phyloP scores from a whole-genome alignment of 306 rosid species.

The Abrus pulchellus region DNA sequence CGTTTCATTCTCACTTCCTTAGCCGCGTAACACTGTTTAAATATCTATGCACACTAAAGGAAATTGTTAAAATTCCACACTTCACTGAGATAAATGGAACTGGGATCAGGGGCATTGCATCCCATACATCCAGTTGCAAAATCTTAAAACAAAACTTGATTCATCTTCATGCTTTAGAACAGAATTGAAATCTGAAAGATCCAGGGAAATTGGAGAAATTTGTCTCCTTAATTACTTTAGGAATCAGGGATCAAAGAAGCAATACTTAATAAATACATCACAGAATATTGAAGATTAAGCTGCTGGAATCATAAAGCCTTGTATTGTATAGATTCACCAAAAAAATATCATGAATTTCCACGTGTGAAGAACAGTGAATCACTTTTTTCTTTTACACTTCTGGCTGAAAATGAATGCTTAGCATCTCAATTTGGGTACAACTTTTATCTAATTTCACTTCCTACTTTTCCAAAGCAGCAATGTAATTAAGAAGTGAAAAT shows the following conservation, averaged over 20 bases:
- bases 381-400: neutral
- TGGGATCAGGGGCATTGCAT: conserved; percentile 8
- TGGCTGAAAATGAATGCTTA: neutral
- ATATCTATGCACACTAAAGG: neutral
- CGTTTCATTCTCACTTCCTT: no score
- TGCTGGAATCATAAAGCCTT: neutral
- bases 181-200: neutral
- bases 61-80: neutral
- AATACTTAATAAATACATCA: neutral
- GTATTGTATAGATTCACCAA: conserved; percentile 25
- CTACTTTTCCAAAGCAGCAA: conserved; percentile 12
- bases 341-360: neutral
- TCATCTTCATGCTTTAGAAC: neutral
- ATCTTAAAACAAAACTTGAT: neutral
- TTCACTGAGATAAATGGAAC: neutral
- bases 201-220: neutral
- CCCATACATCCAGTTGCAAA: neutral
- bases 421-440: conserved; percentile 23
- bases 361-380: neutral
- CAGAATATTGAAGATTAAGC: conserved; percentile 20
- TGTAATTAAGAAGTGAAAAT: neutral
- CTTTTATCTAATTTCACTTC: conserved; percentile 6
- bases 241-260: neutral
- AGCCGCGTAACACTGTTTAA: no score
- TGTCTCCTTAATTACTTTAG: neutral